A percentile compares a stretch with the other conserved stretches of the same genome.
phyloP scores from a whole-genome alignment of 2,329 filamentous ascomycete species.

The Aspergillus ochraceoroseus region DNA sequence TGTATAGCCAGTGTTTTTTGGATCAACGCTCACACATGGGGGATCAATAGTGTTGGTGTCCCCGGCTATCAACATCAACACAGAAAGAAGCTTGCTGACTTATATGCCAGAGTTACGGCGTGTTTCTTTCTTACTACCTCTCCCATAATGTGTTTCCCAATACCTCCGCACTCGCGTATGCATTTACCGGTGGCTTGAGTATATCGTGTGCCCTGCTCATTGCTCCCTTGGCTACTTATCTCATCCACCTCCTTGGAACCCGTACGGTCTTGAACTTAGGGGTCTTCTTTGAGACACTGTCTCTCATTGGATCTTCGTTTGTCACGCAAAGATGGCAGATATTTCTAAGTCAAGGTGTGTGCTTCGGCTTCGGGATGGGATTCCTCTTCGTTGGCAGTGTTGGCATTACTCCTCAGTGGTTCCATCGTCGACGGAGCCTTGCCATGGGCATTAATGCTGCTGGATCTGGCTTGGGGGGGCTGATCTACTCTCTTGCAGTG shows the following conservation, averaged over 20 bases:
- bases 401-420: conserved; percentile 58
- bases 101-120: conserved; percentile 44
- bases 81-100: conserved; percentile 5
- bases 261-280: conserved; percentile 53
- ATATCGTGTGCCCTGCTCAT: conserved; percentile 56
- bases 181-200: conserved; percentile 57
- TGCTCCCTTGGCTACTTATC: conserved; percentile 53
- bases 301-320: conserved; percentile 55
- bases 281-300: conserved; percentile 51
- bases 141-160: conserved; percentile 52
- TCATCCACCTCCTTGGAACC: conserved; percentile 51
- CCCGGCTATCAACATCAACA: not conserved
- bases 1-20: conserved; percentile 53
- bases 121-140: conserved; percentile 59
- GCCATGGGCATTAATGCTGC: conserved; percentile 58
- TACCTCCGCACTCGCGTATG: conserved; percentile 53
- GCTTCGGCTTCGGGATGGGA: conserved; percentile 60
- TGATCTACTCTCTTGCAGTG: conserved; percentile 55
- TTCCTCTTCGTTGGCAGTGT: conserved; percentile 57
- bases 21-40: conserved; percentile 70
- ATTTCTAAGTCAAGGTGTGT: conserved; percentile 57
- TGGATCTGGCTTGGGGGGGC: conserved; percentile 56
- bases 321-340: conserved; percentile 56
- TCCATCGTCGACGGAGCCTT: conserved; percentile 52
- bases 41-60: conserved; percentile 58